A percentile compares a stretch with the other conserved stretches of the same genome.
phyloP scores from a whole-genome alignment of 768 basidiomycete species.

The Leccinum uliginosum region DNA sequence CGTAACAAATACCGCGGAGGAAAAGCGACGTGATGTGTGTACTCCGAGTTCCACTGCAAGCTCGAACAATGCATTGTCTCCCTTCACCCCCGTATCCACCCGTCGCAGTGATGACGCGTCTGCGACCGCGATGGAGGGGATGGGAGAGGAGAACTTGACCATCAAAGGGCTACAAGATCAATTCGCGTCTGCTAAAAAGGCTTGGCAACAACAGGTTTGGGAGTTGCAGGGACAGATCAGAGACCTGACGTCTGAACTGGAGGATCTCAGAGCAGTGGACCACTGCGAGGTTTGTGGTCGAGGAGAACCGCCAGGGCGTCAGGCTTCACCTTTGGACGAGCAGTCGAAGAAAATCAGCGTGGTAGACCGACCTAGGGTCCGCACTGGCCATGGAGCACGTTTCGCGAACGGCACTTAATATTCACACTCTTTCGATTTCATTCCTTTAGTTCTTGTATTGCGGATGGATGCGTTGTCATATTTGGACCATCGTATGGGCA shows the following conservation, averaged over 20 bases:
- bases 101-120: constrained; percentile 33
- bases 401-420: constrained; percentile 46
- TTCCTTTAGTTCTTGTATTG: constrained; percentile 10
- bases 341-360: constrained; percentile 35
- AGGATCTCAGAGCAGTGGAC: constrained; percentile 44
- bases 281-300: constrained; percentile 61
- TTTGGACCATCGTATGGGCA: constrained; percentile 14
- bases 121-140: constrained; percentile 18
- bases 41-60: constrained; percentile 48
- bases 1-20: constrained; percentile 24
- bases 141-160: constrained; percentile 41
- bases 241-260: constrained; percentile 66
- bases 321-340: constrained; percentile 10
- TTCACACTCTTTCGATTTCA: constrained; percentile 9
- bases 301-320: constrained; percentile 28
- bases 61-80: constrained; percentile 40
- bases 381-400: constrained; percentile 60
- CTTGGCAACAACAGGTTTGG: constrained; percentile 71
- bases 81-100: constrained; percentile 40
- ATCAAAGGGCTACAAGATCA: constrained; percentile 60
- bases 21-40: constrained; percentile 39
- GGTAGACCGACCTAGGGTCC: constrained; percentile 61
- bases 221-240: constrained; percentile 72
- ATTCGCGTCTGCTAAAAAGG: constrained; percentile 49
- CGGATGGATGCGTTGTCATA: constrained; percentile 16